Conservation (phyloP, 2,329 filamentous ascomycete genomes). For the Lachnellula suecica region DNA sequence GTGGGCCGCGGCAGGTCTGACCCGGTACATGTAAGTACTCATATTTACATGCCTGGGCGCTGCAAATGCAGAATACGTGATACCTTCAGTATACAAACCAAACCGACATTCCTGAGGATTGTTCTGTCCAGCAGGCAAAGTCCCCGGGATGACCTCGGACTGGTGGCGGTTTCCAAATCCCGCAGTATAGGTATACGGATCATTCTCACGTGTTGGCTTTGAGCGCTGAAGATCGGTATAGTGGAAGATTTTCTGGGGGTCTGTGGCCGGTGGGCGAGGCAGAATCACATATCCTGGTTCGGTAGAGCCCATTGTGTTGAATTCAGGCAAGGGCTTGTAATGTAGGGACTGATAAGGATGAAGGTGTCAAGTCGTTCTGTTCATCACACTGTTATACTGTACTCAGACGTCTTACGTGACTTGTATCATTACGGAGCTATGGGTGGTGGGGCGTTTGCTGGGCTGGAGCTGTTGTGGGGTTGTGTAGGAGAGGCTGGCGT, state of each 20-base stretch:
- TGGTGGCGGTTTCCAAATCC: constrained; percentile 52
- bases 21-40: constrained; percentile 45
- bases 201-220: constrained; percentile 50
- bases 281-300: constrained; percentile 9
- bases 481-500: neutral
- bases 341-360: neutral
- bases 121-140: constrained; percentile 41
- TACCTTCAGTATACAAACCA: constrained; percentile 44
- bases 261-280: constrained; percentile 20
- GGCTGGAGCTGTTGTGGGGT: neutral
- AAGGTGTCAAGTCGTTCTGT: neutral
- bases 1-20: constrained; percentile 42
- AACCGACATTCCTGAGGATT: constrained; percentile 42
- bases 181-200: constrained; percentile 54
- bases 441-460: constrained; percentile 1
- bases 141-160: constrained; percentile 42
- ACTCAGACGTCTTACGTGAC: neutral
- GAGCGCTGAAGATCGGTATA: constrained; percentile 60
- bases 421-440: neutral
- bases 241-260: constrained; percentile 51
- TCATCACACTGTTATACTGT: neutral
- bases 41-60: constrained; percentile 41
- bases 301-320: constrained; percentile 1
- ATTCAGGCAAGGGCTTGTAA: neutral
- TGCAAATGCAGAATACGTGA: constrained; percentile 43